Evolutionary conservation across 2,329 filamentous ascomycete genomes (phyloP), one percentile per base, ranked within the genome.

Genomic region (Kalaharituber pfeilii): DNA sequence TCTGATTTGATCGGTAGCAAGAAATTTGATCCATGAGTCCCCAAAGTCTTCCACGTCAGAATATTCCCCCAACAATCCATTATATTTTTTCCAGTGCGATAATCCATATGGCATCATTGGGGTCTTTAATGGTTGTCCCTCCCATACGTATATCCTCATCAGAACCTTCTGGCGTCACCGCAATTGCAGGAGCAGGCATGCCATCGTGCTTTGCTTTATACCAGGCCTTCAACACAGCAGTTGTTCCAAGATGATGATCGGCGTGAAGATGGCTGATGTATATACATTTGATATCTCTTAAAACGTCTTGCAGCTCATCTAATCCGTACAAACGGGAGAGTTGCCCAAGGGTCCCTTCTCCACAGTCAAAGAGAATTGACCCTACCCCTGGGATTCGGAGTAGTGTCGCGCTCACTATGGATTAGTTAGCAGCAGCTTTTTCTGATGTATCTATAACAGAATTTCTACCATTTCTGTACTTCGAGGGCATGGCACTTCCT

Each of bases 201-300:
- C 58, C 67, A 56, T 63, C 67, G 5, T 64, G 70, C 39, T 70
- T 75, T 58, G 69, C 70, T 44, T 80, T 74, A 60, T 85, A 79
- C 85, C 87, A 94, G 5, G 84, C 84, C 63, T 78, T 81, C 64
- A 96, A 78, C n/a, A 96, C 72, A 5, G 80, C 77, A n/a, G 78
- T 74, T 1, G 80, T 84, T 26, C 91, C 91, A 20, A 98, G 76
- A 65, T 96, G 91, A 69, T 98, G 91, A 69, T 98, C 91, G 3
- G 91, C 91, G 68, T 98, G 91, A 58, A 94, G 73, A 69, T 98
- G 91, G 67, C 86, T 94, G 69, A 98, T 91, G 79, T 86, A 94
- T 59, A 98, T 81, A 61, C 80, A 78, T 53, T 81, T 82, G 44
- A 98, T 73, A 59, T 93, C 80, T 56, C 73, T 75, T n/a, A 98